Percentiles rank a stretch among this genome's conserved stretches.
phyloP scores from a whole-genome alignment of 139 green algal genomes.

The Tetraselmis striata region DNA sequence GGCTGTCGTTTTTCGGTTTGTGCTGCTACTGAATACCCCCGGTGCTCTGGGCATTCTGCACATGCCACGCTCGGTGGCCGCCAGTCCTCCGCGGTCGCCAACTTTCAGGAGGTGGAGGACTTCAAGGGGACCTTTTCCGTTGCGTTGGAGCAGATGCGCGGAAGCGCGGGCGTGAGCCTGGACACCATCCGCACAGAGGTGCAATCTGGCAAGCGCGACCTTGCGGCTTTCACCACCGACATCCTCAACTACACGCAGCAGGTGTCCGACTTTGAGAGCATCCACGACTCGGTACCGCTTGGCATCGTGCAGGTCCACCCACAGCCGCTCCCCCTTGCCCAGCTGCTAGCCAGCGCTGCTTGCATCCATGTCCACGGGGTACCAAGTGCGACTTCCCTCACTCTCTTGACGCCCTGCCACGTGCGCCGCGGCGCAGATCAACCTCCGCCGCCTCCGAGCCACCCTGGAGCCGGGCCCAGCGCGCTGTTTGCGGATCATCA shows the following conservation, averaged over 20 bases:
- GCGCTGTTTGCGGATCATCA: constrained; percentile 35
- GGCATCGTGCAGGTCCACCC: constrained; percentile 38
- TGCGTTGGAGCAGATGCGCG: not conserved
- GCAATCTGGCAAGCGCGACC: constrained; percentile 11
- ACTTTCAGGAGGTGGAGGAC: constrained; percentile 10
- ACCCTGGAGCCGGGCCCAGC: constrained; percentile 37
- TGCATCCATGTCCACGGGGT: constrained; percentile 37
- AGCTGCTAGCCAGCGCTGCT: constrained; percentile 31
- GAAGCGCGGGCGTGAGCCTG: constrained; percentile 6
- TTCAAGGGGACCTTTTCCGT: constrained; percentile 4
- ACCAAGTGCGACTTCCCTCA: too few relatives aligned
- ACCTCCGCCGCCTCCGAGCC: constrained; percentile 29
- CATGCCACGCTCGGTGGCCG: too few relatives aligned
- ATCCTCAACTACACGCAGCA: constrained; percentile 19
- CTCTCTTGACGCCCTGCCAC: too few relatives aligned
- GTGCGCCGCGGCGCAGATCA: constrained; percentile 1
- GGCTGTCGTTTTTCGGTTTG: too few relatives aligned
- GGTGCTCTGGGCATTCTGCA: too few relatives aligned
- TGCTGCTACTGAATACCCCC: too few relatives aligned
- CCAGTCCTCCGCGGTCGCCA: not conserved
- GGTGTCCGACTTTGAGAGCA: constrained; percentile 19
- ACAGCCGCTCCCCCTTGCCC: constrained; percentile 22
- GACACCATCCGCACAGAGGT: constrained; percentile 19
- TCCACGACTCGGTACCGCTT: constrained; percentile 19
- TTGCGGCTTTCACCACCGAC: constrained; percentile 28